Evolutionary conservation across 257 asterid species (phyloP), one percentile per base, ranked within the genome.

Genomic region (Lycium barbarum): DNA sequence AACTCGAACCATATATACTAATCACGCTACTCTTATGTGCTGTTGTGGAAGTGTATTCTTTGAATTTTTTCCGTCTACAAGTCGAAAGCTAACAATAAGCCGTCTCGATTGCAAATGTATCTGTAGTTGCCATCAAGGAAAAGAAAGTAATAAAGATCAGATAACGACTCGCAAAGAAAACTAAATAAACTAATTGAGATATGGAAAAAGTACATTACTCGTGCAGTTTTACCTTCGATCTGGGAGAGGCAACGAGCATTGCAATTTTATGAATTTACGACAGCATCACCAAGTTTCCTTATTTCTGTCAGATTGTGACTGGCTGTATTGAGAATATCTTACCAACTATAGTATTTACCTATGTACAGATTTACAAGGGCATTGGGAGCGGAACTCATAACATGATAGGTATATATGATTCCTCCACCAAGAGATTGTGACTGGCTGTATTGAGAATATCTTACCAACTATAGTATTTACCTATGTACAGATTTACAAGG

Each of bases 361-460:
- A 90, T 89, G 91, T 91, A 93, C 95, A 91, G 89, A 88, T 88
- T 59, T 86, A 90, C 93, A 61, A 88, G 90, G 92, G 85, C 79
- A 87, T 86, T 83, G 84, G 54, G 79, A 68, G 79, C 81, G 59
- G 85, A 85, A 83, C 89, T 84, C 89, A 38, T 88, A 86, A 82
- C 84, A 80, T 59, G 70, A 82, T n/a, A 72, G 78, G 70, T 72
- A 85, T 53, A 71, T 80, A 85, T 26, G 47, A 51, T 81, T 62
- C 83, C 70, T 76, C 82, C 70, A 58, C 85, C 65, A 79, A 79
- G 53, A 83, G 54, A 38, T 6, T 81, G n/a, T n/a, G n/a, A n/a
- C n/a, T 61, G 35, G 84, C 86, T 62, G 17, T 80, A 83, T 74
- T 49, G 49, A 67, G 70, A 66, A 55, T 84, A 68, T 79, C 65